Base-by-base conservation (phyloP, 164 flowering plant genomes). In the Paratinospora sagittata region DNA sequence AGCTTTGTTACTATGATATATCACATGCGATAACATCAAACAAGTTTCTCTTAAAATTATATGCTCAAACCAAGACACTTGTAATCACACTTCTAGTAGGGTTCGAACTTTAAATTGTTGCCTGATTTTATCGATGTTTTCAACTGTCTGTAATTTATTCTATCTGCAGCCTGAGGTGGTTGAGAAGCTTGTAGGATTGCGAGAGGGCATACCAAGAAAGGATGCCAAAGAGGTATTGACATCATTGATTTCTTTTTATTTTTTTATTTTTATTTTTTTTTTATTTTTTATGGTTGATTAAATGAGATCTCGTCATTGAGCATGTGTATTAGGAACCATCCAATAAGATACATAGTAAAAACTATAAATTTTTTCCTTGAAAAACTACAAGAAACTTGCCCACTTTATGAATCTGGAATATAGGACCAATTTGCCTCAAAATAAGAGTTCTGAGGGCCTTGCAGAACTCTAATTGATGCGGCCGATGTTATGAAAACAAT, bases 151-250 rank as follows among this genome's bases (percentile, higher is more conserved):
- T 30, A 27, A 49, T 61, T 66, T 27, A 52, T 14, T 26, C 14
- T 34, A n/a, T 14, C 26, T 81, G 82, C 96, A 93, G 99, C 88
- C 97, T 37, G 99, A 95, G 69, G 97, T 92, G 7, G 99, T 95
- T 36, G 99, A 95, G 78, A 95, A 88, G 80, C 89, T 95, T 73
- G 97, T 95, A 66, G 84, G 81, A 65, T 67, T 95, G 60, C 85
- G 97, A 70, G 98, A 95, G 82, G 99, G 99, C 74, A 92, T 95
- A 74, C 98, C 98, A 65, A 77, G 93, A 45, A 95, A 95, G 78
- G 99, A 95, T 80, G 97, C 99, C 12, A 92, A 92, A 75, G 98
- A 91, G 98, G 98, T 95, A 88, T 2, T 14, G 37, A 63, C 39
- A 63, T 63, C 17, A 0, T 27, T 63, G 27, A 0, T 63, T 30